Evolutionary conservation across 768 basidiomycete genomes (phyloP).

Genomic region (Lentinula boryana): DNA sequence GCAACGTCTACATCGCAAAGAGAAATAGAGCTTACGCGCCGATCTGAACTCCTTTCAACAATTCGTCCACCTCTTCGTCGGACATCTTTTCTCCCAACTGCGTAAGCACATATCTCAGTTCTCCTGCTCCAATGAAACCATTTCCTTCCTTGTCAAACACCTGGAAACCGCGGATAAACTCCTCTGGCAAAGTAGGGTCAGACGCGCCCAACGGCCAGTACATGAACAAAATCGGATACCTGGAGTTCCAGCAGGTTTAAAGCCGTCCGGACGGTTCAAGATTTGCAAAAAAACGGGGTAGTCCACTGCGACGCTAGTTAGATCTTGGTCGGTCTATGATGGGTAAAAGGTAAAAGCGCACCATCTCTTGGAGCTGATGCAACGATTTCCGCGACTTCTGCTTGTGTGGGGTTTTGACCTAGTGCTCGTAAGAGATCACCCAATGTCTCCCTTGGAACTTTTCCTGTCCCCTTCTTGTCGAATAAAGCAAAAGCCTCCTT

Average conservation of each 20-base stretch:
- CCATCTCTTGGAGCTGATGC: slow-evolving; percentile 70
- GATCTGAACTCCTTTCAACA: slow-evolving; percentile 93
- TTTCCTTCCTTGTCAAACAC: slow-evolving; percentile 97
- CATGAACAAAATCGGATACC: slow-evolving; percentile 41
- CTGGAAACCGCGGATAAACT: slow-evolving; percentile 98
- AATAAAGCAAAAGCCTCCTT: slow-evolving; percentile 97
- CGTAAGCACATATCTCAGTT: slow-evolving; percentile 89
- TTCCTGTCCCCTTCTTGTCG: slow-evolving; percentile 92
- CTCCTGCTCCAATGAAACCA: slow-evolving; percentile 87
- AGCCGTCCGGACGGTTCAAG: slow-evolving; percentile 92
- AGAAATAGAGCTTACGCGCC: slow-evolving; percentile 54
- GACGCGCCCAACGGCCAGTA: neutral
- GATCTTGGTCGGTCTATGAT: neutral
- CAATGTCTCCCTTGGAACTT: slow-evolving; percentile 80
- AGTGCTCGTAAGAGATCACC: slow-evolving; percentile 92
- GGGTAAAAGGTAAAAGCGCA: slow-evolving; percentile 17
- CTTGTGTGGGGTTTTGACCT: slow-evolving; percentile 99
- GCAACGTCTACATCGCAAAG: slow-evolving; percentile 6
- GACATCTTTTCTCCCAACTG: slow-evolving; percentile 98
- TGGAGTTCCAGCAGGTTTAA: slow-evolving; percentile 94
- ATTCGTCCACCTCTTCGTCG: slow-evolving; percentile 96
- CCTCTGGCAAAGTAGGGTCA: slow-evolving; percentile 50
- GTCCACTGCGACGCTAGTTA: slow-evolving; percentile 52
- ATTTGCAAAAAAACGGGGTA: slow-evolving; percentile 89
- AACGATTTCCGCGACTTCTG: slow-evolving; percentile 87